phyloP scores from a whole-genome alignment of 2,329 filamentous ascomycete species.

The Reticulascus tulasneorum region DNA sequence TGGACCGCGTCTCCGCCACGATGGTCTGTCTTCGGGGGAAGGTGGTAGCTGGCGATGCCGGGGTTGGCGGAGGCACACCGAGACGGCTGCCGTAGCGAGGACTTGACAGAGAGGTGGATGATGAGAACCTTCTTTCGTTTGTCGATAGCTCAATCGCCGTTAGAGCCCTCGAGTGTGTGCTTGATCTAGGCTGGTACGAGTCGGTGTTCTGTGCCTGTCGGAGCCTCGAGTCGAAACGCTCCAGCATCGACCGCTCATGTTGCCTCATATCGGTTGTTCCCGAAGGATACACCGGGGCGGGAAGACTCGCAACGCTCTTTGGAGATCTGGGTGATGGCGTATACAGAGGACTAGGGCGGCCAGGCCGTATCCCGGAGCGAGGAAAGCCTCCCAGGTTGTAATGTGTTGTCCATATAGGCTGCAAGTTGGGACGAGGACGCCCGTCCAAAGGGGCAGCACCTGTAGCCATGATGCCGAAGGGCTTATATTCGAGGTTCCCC shows the following conservation, averaged over 20 bases:
- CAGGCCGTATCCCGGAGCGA: conserved; percentile 4
- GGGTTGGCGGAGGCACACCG: conserved; percentile 12
- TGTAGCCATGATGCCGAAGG: conserved; percentile 6
- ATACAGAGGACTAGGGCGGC: conserved; percentile 17
- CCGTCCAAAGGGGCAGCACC: conserved; percentile 11
- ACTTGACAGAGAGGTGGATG: conserved; percentile 6
- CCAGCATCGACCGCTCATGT: conserved; percentile 30
- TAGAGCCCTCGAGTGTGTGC: conserved; percentile 8
- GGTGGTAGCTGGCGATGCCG: conserved; percentile 10
- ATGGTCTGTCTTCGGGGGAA: conserved; percentile 20
- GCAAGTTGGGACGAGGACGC: conserved; percentile 12
- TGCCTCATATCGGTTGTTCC: conserved; percentile 30
- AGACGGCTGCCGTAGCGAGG: conserved; percentile 8
- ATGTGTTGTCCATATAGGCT: conserved; percentile 30
- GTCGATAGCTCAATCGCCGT: conserved; percentile 9
- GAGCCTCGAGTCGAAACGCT: conserved; percentile 25
- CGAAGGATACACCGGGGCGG: conserved; percentile 29
- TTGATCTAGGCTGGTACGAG: conserved; percentile 7
- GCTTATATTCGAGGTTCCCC: too few species aligned
- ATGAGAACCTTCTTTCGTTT: conserved; percentile 4
- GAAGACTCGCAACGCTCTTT: conserved; percentile 23
- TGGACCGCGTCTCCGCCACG: conserved; percentile 24
- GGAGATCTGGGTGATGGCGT: conserved; percentile 21
- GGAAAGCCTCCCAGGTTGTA: conserved; percentile 20
- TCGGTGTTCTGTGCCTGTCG: conserved; percentile 14